phyloP scores from a whole-genome alignment of 768 basidiomycete species.

The Hericium coralloides region DNA sequence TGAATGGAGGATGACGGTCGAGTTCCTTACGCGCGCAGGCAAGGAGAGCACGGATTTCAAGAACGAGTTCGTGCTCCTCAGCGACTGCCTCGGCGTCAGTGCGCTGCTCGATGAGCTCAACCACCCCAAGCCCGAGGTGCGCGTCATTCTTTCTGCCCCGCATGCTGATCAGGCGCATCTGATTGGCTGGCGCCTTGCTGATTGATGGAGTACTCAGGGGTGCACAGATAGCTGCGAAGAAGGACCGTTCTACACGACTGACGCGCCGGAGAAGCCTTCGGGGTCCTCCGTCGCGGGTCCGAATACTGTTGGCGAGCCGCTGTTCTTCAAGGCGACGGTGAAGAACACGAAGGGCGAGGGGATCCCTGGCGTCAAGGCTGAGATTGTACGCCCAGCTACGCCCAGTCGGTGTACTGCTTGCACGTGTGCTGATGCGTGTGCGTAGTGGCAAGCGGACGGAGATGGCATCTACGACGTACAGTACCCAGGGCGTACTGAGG shows the following conservation, averaged over 20 bases:
- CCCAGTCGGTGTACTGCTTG: background rate
- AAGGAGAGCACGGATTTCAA: slow-evolving; percentile 29
- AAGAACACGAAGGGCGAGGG: slow-evolving; percentile 27
- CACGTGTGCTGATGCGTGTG: background rate
- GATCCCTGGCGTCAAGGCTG: slow-evolving; percentile 23
- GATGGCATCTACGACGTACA: slow-evolving; percentile 30
- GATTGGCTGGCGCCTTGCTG: background rate
- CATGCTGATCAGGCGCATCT: background rate
- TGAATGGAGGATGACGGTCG: slow-evolving; percentile 29
- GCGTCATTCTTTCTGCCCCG: slow-evolving; percentile 10
- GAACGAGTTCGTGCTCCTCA: slow-evolving; percentile 33
- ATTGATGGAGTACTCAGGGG: slow-evolving; percentile 8
- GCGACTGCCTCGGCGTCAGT: slow-evolving; percentile 29
- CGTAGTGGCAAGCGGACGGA: slow-evolving; percentile 32
- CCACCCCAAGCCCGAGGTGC: slow-evolving; percentile 22
- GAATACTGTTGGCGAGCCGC: slow-evolving; percentile 22
- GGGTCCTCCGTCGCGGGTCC: slow-evolving; percentile 19
- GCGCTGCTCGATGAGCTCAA: slow-evolving; percentile 29
- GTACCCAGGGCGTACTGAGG: slow-evolving; percentile 15
- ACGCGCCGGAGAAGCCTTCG: slow-evolving; percentile 23
- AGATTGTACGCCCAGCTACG: slow-evolving; percentile 22
- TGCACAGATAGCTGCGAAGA: slow-evolving; percentile 26
- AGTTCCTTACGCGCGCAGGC: slow-evolving; percentile 29
- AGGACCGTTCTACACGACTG: slow-evolving; percentile 27
- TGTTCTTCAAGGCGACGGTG: slow-evolving; percentile 27